Base-by-base conservation (phyloP, 306 rosid species). In the Gynostemma pentaphyllum region DNA sequence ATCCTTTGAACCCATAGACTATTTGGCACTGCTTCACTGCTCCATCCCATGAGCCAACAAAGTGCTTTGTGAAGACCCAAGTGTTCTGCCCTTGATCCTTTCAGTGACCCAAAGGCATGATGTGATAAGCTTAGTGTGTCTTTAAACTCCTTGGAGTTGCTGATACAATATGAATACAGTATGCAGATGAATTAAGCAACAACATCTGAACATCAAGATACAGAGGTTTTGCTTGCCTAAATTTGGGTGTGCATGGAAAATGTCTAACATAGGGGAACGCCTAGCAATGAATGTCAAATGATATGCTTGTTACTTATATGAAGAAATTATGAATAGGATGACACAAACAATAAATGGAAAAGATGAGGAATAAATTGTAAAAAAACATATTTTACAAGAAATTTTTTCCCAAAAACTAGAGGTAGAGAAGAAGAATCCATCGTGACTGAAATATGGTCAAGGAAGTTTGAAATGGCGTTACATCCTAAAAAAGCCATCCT, bases 11-110 rank as follows among this genome's bases (percentile, higher is more conserved):
- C 62, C 84, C 80, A 75, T 42, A 51, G 39, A 57, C 66, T 64
- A 4, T 66, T 45, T 11, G 62, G 57, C 15, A 49, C 68, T 18
- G 59, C 27, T 32, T 62, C 47, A 72, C 52, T 71, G 62, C 67
- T 39, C 84, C 84, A 79, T 45, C 84, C 84, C 77, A 75, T 37
- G 27, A 79, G 61, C 65, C 76, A 40, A 72, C 84, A 79, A 26
- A 79, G 73, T 26, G 84, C 84, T 55, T 62, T 72, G 52, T 79
- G 84, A 69, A 69, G 74, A 32, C 84, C 84, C 76, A 79, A 67
- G 61, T 79, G 84, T 26, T 79, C 84, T 45, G 74, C 69, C 76
- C 71, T 74, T 7, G 16, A 50, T 30, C 53, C 69, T 47, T 22
- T 48, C 62, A 41, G 63, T 23, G 83, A 57, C 39, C 7, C 18